These are phyloP conservation scores for Trichoderma lentiforme DNA, from an alignment of 2,329 filamentous ascomycete species.

Conservation along the genomic window DNA sequence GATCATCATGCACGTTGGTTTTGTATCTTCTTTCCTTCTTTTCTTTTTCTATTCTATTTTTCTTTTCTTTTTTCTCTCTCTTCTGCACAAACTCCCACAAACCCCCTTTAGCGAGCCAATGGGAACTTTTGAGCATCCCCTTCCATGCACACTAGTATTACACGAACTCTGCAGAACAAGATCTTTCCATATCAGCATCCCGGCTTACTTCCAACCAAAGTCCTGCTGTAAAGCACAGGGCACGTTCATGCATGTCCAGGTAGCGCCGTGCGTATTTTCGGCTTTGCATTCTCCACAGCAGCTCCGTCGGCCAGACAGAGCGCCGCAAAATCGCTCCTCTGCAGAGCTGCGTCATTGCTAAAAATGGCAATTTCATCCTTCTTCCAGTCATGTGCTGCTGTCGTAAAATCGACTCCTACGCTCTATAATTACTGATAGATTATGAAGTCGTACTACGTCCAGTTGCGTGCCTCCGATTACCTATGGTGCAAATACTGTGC, in stretches of 20 bases:
- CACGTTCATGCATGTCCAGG: background rate
- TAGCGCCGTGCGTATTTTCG: background rate
- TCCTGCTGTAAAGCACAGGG: background rate
- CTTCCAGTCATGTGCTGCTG: background rate
- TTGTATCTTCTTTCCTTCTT: background rate
- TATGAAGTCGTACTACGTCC: background rate
- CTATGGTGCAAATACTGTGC: background rate
- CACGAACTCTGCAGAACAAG: background rate
- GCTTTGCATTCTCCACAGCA: constrained; percentile 1
- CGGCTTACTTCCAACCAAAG: background rate
- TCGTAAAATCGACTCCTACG: background rate
- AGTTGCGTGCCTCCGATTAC: background rate
- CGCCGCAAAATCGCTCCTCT: background rate
- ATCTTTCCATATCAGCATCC: background rate
- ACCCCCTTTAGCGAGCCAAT: background rate
- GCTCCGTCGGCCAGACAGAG: background rate
- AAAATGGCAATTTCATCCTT: background rate
- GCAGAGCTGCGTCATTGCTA: background rate
- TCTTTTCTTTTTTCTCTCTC: background rate
- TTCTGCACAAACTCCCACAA: background rate
- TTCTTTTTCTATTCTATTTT: background rate
- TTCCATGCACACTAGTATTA: background rate
- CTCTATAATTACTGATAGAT: background rate
- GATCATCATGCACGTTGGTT: constrained; percentile 6
- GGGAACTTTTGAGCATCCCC: background rate